Conservation (phyloP, 257 asterid species). For the Solanum tarijense region DNA sequence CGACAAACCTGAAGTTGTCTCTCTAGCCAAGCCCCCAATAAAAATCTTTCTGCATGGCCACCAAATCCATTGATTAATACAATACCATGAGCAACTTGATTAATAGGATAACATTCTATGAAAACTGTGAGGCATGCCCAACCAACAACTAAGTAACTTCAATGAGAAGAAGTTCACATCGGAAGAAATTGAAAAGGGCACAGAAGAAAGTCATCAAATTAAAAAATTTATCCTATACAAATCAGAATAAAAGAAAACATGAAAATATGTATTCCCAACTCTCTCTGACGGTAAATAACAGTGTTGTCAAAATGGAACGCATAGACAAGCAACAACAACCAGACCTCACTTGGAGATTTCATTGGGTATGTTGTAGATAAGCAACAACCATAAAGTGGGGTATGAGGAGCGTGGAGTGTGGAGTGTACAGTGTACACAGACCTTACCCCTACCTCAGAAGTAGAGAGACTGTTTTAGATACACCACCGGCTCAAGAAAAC, state of each 20-base stretch:
- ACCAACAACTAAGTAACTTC: not conserved
- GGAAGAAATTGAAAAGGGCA: not conserved
- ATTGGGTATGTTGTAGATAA: not conserved
- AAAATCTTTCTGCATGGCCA: slow-evolving; percentile 39
- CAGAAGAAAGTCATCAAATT: not conserved
- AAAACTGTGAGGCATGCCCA: not conserved
- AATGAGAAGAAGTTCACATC: not conserved
- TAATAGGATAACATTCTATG: not conserved
- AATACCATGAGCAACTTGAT: not conserved
- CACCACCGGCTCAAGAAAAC: not conserved
- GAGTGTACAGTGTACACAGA: not conserved
- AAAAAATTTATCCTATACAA: not conserved
- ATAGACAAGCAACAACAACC: not conserved
- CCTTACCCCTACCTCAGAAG: not conserved
- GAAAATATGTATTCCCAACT: not conserved
- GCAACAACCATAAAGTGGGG: not conserved
- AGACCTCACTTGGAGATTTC: not conserved
- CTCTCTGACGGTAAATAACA: not conserved
- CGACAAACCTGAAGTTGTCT: slow-evolving; percentile 40
- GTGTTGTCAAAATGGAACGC: not conserved
- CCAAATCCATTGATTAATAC: not conserved
- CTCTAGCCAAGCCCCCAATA: slow-evolving; percentile 55
- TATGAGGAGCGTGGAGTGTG: not conserved
- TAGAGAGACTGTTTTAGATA: not conserved
- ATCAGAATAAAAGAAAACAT: not conserved